Evolutionary conservation across 2,329 filamentous ascomycete species (phyloP).

Genomic region (Fusarium illudens): DNA sequence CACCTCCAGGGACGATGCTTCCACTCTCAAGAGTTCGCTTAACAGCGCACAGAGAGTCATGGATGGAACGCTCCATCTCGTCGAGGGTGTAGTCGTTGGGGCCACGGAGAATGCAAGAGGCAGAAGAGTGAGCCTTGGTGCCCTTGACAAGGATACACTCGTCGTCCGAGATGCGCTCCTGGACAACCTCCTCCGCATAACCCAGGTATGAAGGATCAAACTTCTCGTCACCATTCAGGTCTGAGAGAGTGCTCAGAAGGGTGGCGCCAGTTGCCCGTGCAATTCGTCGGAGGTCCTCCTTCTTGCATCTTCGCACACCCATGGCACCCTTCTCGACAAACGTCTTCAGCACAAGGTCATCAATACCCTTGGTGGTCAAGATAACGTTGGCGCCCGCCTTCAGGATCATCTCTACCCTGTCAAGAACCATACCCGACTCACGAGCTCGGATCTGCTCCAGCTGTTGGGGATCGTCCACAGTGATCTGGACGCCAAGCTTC

Average conservation of each 20-base stretch:
- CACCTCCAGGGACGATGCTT: conserved; percentile 94
- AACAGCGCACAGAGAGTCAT: conserved; percentile 95
- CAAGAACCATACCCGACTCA: conserved; percentile 91
- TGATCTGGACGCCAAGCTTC: conserved; percentile 99
- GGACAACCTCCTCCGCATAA: conserved; percentile 92
- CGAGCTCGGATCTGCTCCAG: conserved; percentile 95
- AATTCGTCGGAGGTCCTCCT: conserved; percentile 95
- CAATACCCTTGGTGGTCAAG: conserved; percentile 97
- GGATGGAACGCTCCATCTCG: conserved; percentile 98
- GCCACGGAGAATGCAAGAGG: conserved; percentile 94
- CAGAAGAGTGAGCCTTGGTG: conserved; percentile 91
- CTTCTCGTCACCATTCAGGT: conserved; percentile 96
- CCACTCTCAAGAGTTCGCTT: conserved; percentile 97
- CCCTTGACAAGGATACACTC: conserved; percentile 98
- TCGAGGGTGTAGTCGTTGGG: conserved; percentile 96
- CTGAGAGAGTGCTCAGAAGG: conserved; percentile 89
- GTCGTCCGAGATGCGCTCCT: conserved; percentile 98
- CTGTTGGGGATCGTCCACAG: conserved; percentile 95
- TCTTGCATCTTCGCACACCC: conserved; percentile 96
- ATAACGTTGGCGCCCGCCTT: conserved; percentile 97
- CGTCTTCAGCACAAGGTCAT: conserved; percentile 92
- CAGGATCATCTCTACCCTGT: conserved; percentile 95
- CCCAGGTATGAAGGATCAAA: conserved; percentile 92
- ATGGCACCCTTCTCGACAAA: conserved; percentile 96
- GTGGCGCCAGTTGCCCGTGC: conserved; percentile 96